Evolutionary conservation across 164 flowering plant genomes (phyloP).

Genomic region (Stephania japonica): DNA sequence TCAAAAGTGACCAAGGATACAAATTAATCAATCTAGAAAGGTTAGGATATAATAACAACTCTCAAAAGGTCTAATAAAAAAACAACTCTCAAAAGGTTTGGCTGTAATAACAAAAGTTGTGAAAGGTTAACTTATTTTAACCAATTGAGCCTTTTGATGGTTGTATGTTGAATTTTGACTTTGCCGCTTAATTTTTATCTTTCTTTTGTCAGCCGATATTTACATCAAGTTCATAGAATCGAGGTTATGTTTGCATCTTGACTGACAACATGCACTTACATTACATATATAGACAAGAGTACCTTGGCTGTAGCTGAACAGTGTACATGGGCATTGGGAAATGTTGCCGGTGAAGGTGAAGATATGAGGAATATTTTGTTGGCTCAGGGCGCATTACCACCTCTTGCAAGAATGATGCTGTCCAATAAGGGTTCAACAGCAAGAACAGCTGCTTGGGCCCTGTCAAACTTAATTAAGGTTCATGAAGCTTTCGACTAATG

Average conservation of each 20-base stretch:
- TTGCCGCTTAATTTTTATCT: neutral
- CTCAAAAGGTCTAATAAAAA: too few relatives aligned
- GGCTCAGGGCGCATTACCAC: slow-evolving; percentile 83
- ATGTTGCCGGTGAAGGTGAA: slow-evolving; percentile 98
- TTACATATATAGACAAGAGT: slow-evolving; percentile 62
- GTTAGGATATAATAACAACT: too few relatives aligned
- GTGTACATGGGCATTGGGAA: slow-evolving; percentile 98
- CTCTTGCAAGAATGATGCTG: slow-evolving; percentile 90
- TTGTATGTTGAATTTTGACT: neutral
- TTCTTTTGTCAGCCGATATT: neutral
- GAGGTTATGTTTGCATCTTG: neutral
- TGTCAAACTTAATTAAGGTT: slow-evolving; percentile 96
- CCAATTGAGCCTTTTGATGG: too few relatives aligned
- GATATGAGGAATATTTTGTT: slow-evolving; percentile 76
- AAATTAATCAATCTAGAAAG: too few relatives aligned
- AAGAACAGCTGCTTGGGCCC: slow-evolving; percentile 97
- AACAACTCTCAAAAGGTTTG: too few relatives aligned
- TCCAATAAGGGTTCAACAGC: slow-evolving; percentile 89
- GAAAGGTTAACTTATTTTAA: too few relatives aligned
- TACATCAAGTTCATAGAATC: neutral
- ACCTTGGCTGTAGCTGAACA: slow-evolving; percentile 93
- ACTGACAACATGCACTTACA: slow-evolving; percentile 9
- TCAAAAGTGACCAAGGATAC: too few relatives aligned
- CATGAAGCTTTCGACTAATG: neutral
- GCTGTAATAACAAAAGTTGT: too few relatives aligned